Conservation (phyloP, 768 basidiomycete species). For the Tremella mesenterica region DNA sequence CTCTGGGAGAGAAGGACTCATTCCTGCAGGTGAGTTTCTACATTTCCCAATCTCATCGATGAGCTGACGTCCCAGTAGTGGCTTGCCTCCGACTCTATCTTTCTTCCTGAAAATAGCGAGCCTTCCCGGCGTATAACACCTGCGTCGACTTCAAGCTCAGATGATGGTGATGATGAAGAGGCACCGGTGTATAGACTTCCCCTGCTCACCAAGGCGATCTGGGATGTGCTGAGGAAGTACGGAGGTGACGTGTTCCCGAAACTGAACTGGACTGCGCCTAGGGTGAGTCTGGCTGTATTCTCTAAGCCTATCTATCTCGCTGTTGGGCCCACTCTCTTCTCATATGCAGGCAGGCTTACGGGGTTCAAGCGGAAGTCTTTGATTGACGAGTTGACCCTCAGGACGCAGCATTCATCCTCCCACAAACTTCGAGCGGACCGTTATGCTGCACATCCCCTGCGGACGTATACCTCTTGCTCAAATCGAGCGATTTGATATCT, state of each 20-base stretch:
- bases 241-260: conserved; percentile 90
- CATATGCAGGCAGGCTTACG: not conserved
- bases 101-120: conserved; percentile 30
- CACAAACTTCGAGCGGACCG: conserved; percentile 59
- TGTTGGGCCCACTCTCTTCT: not conserved
- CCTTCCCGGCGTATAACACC: not conserved
- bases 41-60: not conserved
- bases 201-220: conserved; percentile 65
- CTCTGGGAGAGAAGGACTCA: conserved; percentile 23
- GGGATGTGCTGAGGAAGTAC: conserved; percentile 58
- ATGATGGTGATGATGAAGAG: conserved; percentile 1
- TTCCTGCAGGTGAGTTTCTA: conserved; percentile 23
- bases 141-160: not conserved
- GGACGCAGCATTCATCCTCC: conserved; percentile 89
- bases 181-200: conserved; percentile 56
- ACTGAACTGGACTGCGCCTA: conserved; percentile 91
- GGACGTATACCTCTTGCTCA: conserved; percentile 84
- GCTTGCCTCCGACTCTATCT: conserved; percentile 35
- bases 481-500: conserved; percentile 80
- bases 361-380: too few relatives aligned
- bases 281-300: conserved; percentile 49
- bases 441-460: conserved; percentile 78
- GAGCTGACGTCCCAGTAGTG: conserved; percentile 23
- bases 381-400: conserved; percentile 42
- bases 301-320: not conserved